phyloP scores from a whole-genome alignment of 1,284 basidiomycete genomes.

The Papiliotrema laurentii region DNA sequence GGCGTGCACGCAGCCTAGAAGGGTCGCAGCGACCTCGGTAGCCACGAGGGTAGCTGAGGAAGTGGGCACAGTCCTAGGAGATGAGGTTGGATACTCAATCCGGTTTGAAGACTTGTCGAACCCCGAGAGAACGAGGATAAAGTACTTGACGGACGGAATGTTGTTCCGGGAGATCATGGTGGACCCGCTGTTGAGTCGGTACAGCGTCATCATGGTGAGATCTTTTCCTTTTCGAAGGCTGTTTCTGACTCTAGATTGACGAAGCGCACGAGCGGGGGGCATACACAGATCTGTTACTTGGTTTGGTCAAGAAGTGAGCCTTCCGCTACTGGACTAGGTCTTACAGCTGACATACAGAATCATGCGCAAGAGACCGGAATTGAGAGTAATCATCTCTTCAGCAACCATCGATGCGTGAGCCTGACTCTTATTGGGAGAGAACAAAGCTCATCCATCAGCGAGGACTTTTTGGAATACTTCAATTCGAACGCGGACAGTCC shows the following conservation, averaged over 20 bases:
- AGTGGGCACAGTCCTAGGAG: slow-evolving; percentile 78
- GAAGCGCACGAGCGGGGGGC: slow-evolving; percentile 95
- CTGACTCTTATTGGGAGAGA: neutral
- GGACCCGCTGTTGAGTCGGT: slow-evolving; percentile 80
- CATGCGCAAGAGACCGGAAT: slow-evolving; percentile 75
- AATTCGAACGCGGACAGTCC: slow-evolving; percentile 51
- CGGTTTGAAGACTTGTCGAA: slow-evolving; percentile 91
- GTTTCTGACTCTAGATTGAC: slow-evolving; percentile 62
- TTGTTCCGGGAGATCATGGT: slow-evolving; percentile 90
- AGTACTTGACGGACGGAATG: slow-evolving; percentile 98
- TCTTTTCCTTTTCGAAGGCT: neutral
- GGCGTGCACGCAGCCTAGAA: slow-evolving; percentile 87
- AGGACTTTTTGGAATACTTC: slow-evolving; percentile 84
- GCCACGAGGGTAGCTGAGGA: slow-evolving; percentile 85
- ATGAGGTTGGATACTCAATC: slow-evolving; percentile 97
- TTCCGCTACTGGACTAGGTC: neutral
- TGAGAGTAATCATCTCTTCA: slow-evolving; percentile 87
- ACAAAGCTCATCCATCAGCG: slow-evolving; percentile 29
- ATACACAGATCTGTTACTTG: slow-evolving; percentile 89
- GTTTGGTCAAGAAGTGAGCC: slow-evolving; percentile 79
- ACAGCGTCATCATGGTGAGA: slow-evolving; percentile 89
- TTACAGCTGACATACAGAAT: slow-evolving; percentile 56
- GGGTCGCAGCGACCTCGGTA: slow-evolving; percentile 92
- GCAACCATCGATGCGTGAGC: slow-evolving; percentile 82
- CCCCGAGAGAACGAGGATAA: slow-evolving; percentile 76